phyloP scores from a whole-genome alignment of 2,329 filamentous ascomycete species.

The Drechslerella coelobrocha region DNA sequence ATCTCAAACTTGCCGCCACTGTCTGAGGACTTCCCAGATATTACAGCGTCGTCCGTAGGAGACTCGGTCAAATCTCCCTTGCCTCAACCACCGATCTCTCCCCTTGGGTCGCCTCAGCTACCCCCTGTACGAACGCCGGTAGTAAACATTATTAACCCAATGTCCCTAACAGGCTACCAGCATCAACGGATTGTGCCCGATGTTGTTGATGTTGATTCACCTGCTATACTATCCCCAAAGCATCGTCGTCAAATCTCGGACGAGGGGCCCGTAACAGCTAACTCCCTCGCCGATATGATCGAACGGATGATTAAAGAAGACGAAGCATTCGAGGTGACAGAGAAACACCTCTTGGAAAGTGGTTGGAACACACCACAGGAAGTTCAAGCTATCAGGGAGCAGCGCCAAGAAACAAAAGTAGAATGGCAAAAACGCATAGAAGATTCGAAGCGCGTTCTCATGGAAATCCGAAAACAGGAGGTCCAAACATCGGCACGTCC shows the following conservation, averaged over 20 bases:
- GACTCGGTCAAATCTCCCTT: conserved; percentile 43
- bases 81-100: conserved; percentile 48
- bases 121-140: conserved; percentile 46
- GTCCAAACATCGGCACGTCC: conserved; percentile 27
- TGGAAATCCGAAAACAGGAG: conserved; percentile 51
- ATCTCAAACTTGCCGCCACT: conserved; percentile 25
- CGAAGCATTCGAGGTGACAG: conserved; percentile 53
- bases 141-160: conserved; percentile 51
- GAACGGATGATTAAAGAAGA: conserved; percentile 54
- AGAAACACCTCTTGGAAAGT: conserved; percentile 52
- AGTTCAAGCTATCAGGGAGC: conserved; percentile 53
- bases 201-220: conserved; percentile 44
- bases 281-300: conserved; percentile 55
- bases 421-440: conserved; percentile 54
- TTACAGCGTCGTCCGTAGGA: not conserved
- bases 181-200: conserved; percentile 42
- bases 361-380: conserved; percentile 55
- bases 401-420: conserved; percentile 52
- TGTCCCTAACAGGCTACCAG: conserved; percentile 50
- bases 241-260: conserved; percentile 44
- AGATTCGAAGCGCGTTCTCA: conserved; percentile 54
- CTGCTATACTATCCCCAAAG: conserved; percentile 42
- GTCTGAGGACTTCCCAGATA: conserved; percentile 43
- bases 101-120: conserved; percentile 49
- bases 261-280: conserved; percentile 52